Percentiles rank a stretch among this genome's conserved stretches.
Evolutionary conservation across 225 moss, liverwort and hornwort genomes (phyloP).

Genomic region (Sphagnum contortum): DNA sequence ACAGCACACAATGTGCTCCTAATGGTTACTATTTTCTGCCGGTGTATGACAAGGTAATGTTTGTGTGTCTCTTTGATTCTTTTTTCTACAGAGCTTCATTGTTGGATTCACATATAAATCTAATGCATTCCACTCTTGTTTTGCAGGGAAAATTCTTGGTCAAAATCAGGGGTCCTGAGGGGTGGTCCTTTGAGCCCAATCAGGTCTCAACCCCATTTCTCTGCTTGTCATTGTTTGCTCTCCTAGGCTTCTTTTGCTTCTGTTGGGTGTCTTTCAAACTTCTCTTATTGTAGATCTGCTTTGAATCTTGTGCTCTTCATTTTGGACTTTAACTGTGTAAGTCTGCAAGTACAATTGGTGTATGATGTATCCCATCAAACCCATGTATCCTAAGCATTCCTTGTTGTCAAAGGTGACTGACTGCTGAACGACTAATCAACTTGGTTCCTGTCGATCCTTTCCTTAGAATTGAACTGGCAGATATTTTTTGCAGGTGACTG

Average conservation of each 20-base stretch:
- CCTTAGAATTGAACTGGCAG: too few species aligned
- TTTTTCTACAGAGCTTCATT: neutral
- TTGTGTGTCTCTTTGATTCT: neutral
- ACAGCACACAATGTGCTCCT: slow-evolving; percentile 86
- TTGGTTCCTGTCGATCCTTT: too few species aligned
- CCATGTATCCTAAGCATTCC: too few species aligned
- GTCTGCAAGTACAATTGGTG: too few species aligned
- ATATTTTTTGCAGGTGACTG: slow-evolving; percentile 36
- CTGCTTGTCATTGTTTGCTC: neutral
- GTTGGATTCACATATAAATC: neutral
- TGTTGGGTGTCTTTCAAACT: too few species aligned
- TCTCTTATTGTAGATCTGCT: too few species aligned
- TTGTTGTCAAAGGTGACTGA: too few species aligned
- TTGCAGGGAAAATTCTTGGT: slow-evolving; percentile 66
- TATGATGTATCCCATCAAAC: too few species aligned
- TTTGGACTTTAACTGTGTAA: too few species aligned
- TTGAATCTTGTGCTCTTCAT: too few species aligned
- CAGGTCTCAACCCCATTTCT: slow-evolving; percentile 21
- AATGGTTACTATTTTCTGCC: slow-evolving; percentile 95
- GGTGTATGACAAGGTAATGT: slow-evolving; percentile 63
- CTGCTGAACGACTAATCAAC: too few species aligned
- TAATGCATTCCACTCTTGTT: neutral
- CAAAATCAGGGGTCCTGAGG: slow-evolving; percentile 66
- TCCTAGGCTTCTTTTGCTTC: too few species aligned
- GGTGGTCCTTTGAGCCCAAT: slow-evolving; percentile 78